Conservation (phyloP, 352 stramenopile genomes). For the Pythium chondricola region DNA sequence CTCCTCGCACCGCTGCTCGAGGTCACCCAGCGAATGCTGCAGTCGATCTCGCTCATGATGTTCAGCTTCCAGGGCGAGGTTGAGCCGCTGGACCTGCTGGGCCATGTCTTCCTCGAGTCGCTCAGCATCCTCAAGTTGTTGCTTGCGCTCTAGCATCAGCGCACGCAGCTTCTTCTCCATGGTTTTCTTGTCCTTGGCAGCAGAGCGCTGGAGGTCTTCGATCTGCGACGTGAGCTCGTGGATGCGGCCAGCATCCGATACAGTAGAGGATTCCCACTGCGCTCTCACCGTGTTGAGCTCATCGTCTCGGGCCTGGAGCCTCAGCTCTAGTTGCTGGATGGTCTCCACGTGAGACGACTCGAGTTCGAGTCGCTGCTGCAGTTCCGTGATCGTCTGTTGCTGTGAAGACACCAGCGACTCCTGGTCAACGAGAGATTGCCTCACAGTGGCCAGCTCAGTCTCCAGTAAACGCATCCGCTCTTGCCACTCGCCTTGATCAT, state of each 20-base stretch:
- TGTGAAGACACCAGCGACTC: not conserved
- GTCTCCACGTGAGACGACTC: not conserved
- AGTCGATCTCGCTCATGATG: not conserved
- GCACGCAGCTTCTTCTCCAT: constrained; percentile 44
- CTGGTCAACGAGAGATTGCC: no score
- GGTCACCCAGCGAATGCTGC: not conserved
- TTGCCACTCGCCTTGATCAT: no score
- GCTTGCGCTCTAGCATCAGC: constrained; percentile 26
- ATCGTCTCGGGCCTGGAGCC: not conserved
- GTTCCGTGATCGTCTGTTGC: not conserved
- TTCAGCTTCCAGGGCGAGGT: not conserved
- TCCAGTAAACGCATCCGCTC: no score
- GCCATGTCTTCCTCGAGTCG: constrained; percentile 8
- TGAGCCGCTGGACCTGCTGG: constrained; percentile 14
- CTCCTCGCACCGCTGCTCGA: not conserved
- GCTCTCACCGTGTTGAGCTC: not conserved
- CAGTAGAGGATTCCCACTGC: not conserved
- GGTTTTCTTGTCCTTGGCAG: constrained; percentile 42
- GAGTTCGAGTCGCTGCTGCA: not conserved
- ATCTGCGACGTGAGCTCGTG: not conserved
- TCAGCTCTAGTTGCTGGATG: not conserved
- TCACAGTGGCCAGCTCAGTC: no score
- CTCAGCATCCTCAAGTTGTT: constrained; percentile 11
- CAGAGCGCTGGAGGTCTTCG: not conserved
- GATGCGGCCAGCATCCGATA: not conserved